Evolutionary conservation across 106 monocot genomes (phyloP), one percentile per base, ranked within the genome.

Genomic region (Dactylorhiza incarnata): DNA sequence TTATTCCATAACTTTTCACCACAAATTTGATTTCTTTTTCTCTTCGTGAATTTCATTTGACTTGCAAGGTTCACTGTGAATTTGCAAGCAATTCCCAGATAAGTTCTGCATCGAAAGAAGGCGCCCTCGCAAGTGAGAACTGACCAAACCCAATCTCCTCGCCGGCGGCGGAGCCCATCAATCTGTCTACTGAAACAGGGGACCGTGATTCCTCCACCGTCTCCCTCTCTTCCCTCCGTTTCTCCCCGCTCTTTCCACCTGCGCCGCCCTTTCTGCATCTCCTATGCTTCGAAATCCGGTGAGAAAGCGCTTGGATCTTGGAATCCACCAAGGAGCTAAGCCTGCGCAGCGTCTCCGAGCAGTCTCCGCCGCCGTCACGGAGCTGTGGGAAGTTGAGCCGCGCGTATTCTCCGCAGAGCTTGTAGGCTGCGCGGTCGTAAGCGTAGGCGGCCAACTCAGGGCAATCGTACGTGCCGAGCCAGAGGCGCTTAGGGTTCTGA

Each of bases 391-490:
- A 94, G 81, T 94, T 94, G 80, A 94, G 84, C 48, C 88, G 72
- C 6, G 94, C 94, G 81, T 94, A 90, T 86, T 92, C 89, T 7
- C 92, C 92, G 16, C 94, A 88, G 52, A 94, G 83, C 83, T 85
- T 94, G 74, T 87, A 85, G n/a, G 88, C 88, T 4, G 94, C 94
- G 14, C 88, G 85, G 76, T 94, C 94, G 76, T 94, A 94, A 43
- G 94, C 94, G 68, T 81, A 78, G 11, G 93, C 93, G 3, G 93
- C 93, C 20, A 80, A 53, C 74, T 94, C 93, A 0, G 93, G 72
- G 13, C 86, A 88, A 77, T 85, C 85, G 84, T 91, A 94, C 19
- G 94, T 94, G 26, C 94, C 94, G 23, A 94, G 86, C 94, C 94
- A 94, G 6, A 94, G 86, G 19, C 94, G 79, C 75, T 86, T 78